A percentile compares a stretch with the other conserved stretches of the same genome.
phyloP scores from a whole-genome alignment of 805 yeast genomes.

The Pichia nanzhaoensis region DNA sequence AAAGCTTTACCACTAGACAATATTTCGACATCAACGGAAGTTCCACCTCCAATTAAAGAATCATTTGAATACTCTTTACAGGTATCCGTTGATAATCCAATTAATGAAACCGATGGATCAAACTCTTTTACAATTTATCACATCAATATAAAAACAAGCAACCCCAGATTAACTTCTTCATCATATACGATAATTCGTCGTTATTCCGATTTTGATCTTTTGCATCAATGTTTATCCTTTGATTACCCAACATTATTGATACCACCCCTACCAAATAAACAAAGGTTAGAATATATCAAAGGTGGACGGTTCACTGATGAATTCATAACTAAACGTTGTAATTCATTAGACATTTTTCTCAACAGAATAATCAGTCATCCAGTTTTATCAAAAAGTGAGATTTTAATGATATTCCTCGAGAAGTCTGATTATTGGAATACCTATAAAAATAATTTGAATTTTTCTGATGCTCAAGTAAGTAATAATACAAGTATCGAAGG shows the following conservation, averaged over 20 bases:
- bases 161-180: constrained; percentile 45
- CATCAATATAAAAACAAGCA: constrained; percentile 55
- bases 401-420: constrained; percentile 65
- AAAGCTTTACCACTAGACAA: not conserved
- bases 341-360: constrained; percentile 71
- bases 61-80: constrained; percentile 16
- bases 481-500: constrained; percentile 46
- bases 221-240: constrained; percentile 64
- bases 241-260: constrained; percentile 82
- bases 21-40: constrained; percentile 3
- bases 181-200: constrained; percentile 62
- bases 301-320: constrained; percentile 87
- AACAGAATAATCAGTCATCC: constrained; percentile 72
- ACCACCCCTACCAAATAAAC: constrained; percentile 93
- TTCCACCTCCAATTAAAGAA: too few relatives aligned
- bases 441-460: constrained; percentile 43
- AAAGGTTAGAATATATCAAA: constrained; percentile 82
- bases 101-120: constrained; percentile 65
- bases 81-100: constrained; percentile 50
- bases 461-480: constrained; percentile 6
- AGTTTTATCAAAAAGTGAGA: constrained; percentile 57
- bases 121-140: constrained; percentile 73
- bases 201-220: constrained; percentile 77
- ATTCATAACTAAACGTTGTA: constrained; percentile 77
- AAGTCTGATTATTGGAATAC: constrained; percentile 64